phyloP scores from a whole-genome alignment of 2,329 filamentous ascomycete genomes.

The Diaporthe ampelina region DNA sequence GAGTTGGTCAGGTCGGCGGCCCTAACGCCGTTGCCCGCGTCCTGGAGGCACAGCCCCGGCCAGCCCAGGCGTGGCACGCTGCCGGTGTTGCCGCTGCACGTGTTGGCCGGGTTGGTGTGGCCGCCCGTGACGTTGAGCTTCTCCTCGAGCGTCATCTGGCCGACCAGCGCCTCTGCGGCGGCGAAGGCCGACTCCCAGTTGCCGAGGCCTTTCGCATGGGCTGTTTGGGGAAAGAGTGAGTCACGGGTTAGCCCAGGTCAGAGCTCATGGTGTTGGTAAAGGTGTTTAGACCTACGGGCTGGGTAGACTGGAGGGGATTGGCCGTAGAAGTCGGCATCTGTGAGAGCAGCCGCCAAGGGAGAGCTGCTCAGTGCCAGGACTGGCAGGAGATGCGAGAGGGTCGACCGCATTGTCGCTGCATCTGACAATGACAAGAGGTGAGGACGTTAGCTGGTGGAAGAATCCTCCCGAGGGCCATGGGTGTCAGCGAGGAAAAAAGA shows the following conservation, averaged over 20 bases:
- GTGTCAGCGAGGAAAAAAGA: too few relatives aligned
- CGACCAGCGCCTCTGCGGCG: slow-evolving; percentile 69
- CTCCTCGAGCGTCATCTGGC: slow-evolving; percentile 75
- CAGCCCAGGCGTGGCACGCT: slow-evolving; percentile 60
- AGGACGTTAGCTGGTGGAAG: neutral
- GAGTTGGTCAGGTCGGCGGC: slow-evolving; percentile 63
- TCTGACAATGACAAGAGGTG: neutral
- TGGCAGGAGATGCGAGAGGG: slow-evolving; percentile 13
- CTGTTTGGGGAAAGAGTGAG: neutral
- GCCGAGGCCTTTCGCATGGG: slow-evolving; percentile 47
- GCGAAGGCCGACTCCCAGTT: slow-evolving; percentile 71
- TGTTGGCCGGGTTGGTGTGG: slow-evolving; percentile 59
- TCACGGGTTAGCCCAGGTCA: too few relatives aligned
- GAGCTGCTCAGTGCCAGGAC: slow-evolving; percentile 4
- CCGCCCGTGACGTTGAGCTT: slow-evolving; percentile 68
- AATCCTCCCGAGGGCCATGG: too few relatives aligned
- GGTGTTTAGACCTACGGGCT: slow-evolving; percentile 42
- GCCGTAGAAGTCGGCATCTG: slow-evolving; percentile 39
- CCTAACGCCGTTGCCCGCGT: slow-evolving; percentile 64
- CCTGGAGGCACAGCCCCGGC: slow-evolving; percentile 64
- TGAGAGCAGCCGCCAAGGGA: slow-evolving; percentile 3
- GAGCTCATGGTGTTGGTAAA: too few relatives aligned
- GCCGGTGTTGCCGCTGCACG: slow-evolving; percentile 63
- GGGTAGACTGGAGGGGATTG: slow-evolving; percentile 41
- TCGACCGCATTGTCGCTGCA: slow-evolving; percentile 17